Evolutionary conservation across 2,329 filamentous ascomycete species (phyloP).

Genomic region (Chrysosporium queenslandicum): DNA sequence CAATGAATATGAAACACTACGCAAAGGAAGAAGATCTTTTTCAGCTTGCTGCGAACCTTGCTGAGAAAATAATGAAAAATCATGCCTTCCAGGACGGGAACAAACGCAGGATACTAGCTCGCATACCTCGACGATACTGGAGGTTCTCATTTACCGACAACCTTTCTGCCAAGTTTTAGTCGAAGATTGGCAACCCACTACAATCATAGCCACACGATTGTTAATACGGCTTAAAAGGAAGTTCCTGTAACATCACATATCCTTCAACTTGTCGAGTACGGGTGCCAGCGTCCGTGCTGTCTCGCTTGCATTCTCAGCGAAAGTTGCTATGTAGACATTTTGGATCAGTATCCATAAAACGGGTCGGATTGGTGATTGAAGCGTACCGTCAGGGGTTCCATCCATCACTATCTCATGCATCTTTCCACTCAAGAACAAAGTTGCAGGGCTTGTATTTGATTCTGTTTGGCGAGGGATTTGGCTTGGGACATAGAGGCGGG

Average conservation of each 20-base stretch:
- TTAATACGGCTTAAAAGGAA: no score
- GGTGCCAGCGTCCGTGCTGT: constrained; percentile 14
- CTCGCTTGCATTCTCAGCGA: constrained; percentile 20
- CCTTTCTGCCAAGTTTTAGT: no score
- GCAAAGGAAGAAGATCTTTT: constrained; percentile 21
- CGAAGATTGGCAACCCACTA: no score
- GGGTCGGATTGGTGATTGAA: constrained; percentile 7
- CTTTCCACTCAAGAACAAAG: constrained; percentile 16
- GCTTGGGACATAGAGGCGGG: constrained; percentile 20
- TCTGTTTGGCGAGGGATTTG: constrained; percentile 20
- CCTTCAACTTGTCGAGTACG: constrained; percentile 19
- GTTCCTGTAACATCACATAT: constrained; percentile 20
- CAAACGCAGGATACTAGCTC: no score
- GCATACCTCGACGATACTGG: no score
- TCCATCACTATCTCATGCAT: constrained; percentile 24
- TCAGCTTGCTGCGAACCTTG: constrained; percentile 23
- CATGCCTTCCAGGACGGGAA: constrained; percentile 27
- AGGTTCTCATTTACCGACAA: no score
- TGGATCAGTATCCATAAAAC: constrained; percentile 6
- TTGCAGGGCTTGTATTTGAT: constrained; percentile 15
- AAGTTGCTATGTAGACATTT: constrained; percentile 17
- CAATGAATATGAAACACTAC: constrained; percentile 24
- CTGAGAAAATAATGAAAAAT: constrained; percentile 27
- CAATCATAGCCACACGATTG: no score
- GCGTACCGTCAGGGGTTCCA: constrained; percentile 22